Conservation (phyloP, 139 green algal genomes). For the Mesotaenium endlicherianum region DNA sequence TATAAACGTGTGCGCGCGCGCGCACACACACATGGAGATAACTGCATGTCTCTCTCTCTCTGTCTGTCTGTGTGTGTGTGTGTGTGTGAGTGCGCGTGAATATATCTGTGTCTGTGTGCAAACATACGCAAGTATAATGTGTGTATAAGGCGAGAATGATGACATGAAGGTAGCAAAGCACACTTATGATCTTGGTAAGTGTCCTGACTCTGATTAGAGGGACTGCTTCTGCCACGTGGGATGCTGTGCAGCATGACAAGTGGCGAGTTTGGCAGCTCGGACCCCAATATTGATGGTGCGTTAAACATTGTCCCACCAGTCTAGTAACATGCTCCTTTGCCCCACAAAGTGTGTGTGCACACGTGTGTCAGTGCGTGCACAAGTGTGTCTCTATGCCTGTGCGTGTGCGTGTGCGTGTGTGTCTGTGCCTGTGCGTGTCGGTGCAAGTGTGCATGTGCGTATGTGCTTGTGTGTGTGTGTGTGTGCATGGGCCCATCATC, state of each 20-base stretch:
- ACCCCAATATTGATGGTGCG: background rate
- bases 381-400: too few species aligned
- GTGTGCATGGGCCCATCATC: too few species aligned
- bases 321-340: too few species aligned
- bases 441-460: background rate
- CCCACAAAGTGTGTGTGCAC: too few species aligned
- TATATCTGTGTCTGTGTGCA: background rate
- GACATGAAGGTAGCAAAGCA: too few species aligned
- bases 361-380: too few species aligned
- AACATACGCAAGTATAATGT: too few species aligned
- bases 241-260: constrained; percentile 8
- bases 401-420: background rate
- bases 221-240: too few species aligned
- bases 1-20: background rate
- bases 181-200: too few species aligned
- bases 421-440: background rate
- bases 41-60: background rate
- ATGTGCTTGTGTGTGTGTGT: background rate
- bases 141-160: too few species aligned
- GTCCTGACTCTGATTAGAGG: too few species aligned
- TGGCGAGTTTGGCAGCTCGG: background rate
- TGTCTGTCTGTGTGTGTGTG: background rate
- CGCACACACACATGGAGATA: background rate
- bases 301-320: too few species aligned
- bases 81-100: background rate